Evolutionary conservation across 2,329 filamentous ascomycete genomes (phyloP), one percentile per base, ranked within the genome.

Genomic region (Blastomyces silverae): DNA sequence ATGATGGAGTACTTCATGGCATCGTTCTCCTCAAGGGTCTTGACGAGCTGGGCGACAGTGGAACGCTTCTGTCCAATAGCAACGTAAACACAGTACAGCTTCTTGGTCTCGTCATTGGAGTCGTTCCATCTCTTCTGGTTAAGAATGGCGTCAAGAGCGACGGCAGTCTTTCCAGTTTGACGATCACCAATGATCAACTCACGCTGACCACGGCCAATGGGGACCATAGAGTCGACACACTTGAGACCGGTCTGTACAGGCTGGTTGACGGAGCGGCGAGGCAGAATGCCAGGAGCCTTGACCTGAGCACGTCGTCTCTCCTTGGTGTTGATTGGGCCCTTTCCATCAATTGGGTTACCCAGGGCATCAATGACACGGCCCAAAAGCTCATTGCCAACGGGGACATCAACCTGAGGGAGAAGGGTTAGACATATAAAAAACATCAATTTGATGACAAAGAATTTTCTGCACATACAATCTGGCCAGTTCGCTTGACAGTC

Each of bases 171-270:
- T 82, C 94, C 94, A 75, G 94, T 99, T 84, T 99, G 94, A 92
- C 94, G 94, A 80, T 99, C 94, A 85, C 94, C 94, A 82, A 99
- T 99, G 82, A 99, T 97, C 87, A 99, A 85, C 86, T 99, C 94
- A 93, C 94, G 94, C 87, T 99, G 94, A 78, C 94, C 94, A 93
- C 94, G 94, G 80, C 94, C 94, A 76, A 99, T 97, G 76, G 94
- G 94, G 75, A 99, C 94, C 94, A 99, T 97, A 83, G 94, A 92
- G 80, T 99, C 94, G 84, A 99, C 86, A 75, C 91, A 96, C 87
- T 99, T 99, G 75, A 97, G 89, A 85, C 94, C 94, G 79, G 94
- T 99, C 89, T 99, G 94, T 73, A 99, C 93, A 73, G 94, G 93
- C 87, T 99, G 86, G 84, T 92, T 92, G 88, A 99, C 94, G 79